Evolutionary conservation across 2,329 filamentous ascomycete species (phyloP).

Genomic region (Botrytis pseudocinerea): DNA sequence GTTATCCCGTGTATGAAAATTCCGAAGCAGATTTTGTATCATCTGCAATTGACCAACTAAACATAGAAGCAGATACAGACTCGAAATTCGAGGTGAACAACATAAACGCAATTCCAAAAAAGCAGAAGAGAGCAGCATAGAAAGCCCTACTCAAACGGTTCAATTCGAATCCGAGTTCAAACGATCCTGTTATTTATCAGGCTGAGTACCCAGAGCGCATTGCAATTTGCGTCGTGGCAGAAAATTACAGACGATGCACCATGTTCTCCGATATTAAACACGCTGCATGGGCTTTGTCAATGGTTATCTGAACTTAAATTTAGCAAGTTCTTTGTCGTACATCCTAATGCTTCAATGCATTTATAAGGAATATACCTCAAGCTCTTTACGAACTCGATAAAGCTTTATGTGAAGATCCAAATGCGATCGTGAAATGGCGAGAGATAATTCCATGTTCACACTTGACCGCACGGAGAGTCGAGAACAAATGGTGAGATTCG

Average conservation of each 20-base stretch:
- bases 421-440: not conserved
- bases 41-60: not conserved
- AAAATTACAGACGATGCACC: not conserved
- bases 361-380: not conserved
- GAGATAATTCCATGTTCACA: not conserved
- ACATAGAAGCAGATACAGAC: not conserved
- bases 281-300: too few species aligned
- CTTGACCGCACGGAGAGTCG: not conserved
- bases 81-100: not conserved
- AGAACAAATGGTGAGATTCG: not conserved
- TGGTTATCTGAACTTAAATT: not conserved
- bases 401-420: not conserved
- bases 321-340: not conserved
- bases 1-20: not conserved
- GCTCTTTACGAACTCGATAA: conserved; percentile 1
- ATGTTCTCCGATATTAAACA: not conserved
- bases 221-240: not conserved
- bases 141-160: conserved; percentile 1
- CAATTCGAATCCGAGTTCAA: not conserved
- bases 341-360: not conserved
- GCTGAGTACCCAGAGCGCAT: conserved; percentile 5
- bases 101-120: not conserved
- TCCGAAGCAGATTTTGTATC: not conserved
- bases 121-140: not conserved
- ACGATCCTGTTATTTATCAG: conserved; percentile 3